Evolutionary conservation across 352 stramenopile species (phyloP), one percentile per base, ranked within the genome.

Genomic region (Aphanomyces astaci): DNA sequence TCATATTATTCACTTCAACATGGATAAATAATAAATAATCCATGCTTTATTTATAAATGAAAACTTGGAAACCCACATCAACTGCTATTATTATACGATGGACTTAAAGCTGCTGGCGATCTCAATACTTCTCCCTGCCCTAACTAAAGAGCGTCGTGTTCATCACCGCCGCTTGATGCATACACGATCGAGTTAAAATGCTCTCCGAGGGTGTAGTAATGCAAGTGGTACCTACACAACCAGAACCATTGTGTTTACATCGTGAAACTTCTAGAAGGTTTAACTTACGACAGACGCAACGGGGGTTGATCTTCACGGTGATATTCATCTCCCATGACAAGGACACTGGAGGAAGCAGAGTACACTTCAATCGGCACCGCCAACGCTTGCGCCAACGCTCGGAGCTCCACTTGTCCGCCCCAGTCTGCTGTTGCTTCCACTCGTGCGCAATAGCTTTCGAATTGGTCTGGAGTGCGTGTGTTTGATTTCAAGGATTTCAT

Each of bases 121-220:
- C n/a, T n/a, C n/a, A n/a, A n/a, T n/a, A n/a, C n/a, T n/a, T n/a
- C n/a, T n/a, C n/a, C n/a, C n/a, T n/a, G n/a, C n/a, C n/a, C n/a
- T n/a, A n/a, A n/a, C n/a, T 53, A 22, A 27, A 53, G 15, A 27
- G 25, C 19, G 49, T 7, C 24, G 40, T 49, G 25, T 4, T n/a
- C n/a, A n/a, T n/a, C n/a, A n/a, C n/a, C n/a, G n/a, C n/a, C 27
- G 40, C 7, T 19, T 27, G 40, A 7, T 3, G 43, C 43, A 30
- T 72, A 40, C 48, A 48, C 72, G 31, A 99, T 92, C 39, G 94
- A 98, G 87, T 99, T 99, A 76, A 99, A 99, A 78, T 99, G 97
- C 73, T 98, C 96, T n/a, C 97, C 97, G 36, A 99, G 84, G 36
- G 96, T 90, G 83, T 98, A 99, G 78, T 98, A 99, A 78, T 99